Conservation (phyloP, 768 basidiomycete species). For the Suillus cothurnatus region DNA sequence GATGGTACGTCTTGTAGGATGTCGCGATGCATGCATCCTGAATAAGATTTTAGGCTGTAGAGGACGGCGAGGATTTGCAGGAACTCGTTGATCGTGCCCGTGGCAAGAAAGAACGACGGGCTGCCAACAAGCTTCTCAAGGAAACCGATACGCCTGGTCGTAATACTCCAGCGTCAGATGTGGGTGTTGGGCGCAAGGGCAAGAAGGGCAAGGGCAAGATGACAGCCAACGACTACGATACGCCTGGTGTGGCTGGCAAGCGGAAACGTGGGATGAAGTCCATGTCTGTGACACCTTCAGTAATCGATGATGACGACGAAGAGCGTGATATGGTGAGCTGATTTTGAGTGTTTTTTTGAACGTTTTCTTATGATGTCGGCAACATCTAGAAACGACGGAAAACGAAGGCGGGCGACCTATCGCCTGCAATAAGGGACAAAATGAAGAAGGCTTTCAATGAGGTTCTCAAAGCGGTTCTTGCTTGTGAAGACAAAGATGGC, state of each 20-base stretch:
- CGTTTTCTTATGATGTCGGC: constrained; percentile 4
- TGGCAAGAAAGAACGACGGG: constrained; percentile 67
- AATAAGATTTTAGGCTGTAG: constrained; percentile 54
- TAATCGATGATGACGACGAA: constrained; percentile 76
- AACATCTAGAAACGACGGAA: constrained; percentile 80
- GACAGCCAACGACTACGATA: constrained; percentile 47
- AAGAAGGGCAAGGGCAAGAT: constrained; percentile 64
- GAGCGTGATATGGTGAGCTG: constrained; percentile 67
- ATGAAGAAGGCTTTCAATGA: constrained; percentile 86
- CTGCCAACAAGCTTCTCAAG: constrained; percentile 56
- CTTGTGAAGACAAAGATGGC: constrained; percentile 70
- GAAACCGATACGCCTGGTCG: constrained; percentile 63
- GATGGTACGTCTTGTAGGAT: constrained; percentile 49
- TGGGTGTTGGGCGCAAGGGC: constrained; percentile 52
- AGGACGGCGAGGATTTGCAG: constrained; percentile 80
- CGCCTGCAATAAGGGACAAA: constrained; percentile 62
- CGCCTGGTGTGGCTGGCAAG: constrained; percentile 51
- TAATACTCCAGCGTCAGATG: constrained; percentile 66
- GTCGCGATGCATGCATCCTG: background rate
- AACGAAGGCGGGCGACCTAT: constrained; percentile 60
- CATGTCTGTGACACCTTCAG: constrained; percentile 75
- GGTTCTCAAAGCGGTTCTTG: constrained; percentile 71
- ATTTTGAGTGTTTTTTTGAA: background rate
- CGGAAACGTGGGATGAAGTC: constrained; percentile 76
- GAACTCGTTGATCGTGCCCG: constrained; percentile 68